Evolutionary conservation across 2,329 filamentous ascomycete species (phyloP), one percentile per base, ranked within the genome.

Genomic region (Fusarium caatingaense): DNA sequence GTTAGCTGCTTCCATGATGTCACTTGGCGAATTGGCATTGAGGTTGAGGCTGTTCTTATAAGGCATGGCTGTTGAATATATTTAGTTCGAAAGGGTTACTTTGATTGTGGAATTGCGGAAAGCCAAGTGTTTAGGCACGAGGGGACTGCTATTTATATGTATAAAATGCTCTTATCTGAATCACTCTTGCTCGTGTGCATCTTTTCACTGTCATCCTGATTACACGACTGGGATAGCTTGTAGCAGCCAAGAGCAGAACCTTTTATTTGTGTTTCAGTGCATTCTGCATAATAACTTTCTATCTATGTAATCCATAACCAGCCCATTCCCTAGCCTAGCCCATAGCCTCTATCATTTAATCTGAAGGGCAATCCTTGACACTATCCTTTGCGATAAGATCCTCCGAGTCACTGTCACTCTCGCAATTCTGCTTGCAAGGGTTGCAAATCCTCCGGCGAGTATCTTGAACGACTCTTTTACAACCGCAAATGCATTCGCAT

Each of bases 11-110:
- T 37, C 34, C 9, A 37, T 7, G 10, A n/a, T 7, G 7, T 2
- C 18, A 37, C 5, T 5, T 1, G 18, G 5, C 9, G 18, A 37
- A 4, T 37, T 12, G 9, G 6, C 6, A 1, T 11, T 11, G 6
- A 11, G 34, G 18, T n/a, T n/a, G 18, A 37, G 18, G 10, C 18
- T 37, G 10, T n/a, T n/a, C 6, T n/a, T 11, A 12, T n/a, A n/a
- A 37, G 34, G 34, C 34, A 37, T 37, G 18, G 18, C 6, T 12
- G 18, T 37, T 37, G 18, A 4, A 3, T n/a, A 6, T 37, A 12
- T 37, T 4, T 12, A n/a, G 34, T 37, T 37, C 18, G 9, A 12
- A 37, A 3, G 6, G 18, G 34, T 12, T 12, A 6, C 18, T 37
- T 37, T 37, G 34, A n/a, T n/a, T 12, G 18, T 37, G 10, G 18